Conservation (phyloP, 352 stramenopile species). For the Pythium aristosporum region DNA sequence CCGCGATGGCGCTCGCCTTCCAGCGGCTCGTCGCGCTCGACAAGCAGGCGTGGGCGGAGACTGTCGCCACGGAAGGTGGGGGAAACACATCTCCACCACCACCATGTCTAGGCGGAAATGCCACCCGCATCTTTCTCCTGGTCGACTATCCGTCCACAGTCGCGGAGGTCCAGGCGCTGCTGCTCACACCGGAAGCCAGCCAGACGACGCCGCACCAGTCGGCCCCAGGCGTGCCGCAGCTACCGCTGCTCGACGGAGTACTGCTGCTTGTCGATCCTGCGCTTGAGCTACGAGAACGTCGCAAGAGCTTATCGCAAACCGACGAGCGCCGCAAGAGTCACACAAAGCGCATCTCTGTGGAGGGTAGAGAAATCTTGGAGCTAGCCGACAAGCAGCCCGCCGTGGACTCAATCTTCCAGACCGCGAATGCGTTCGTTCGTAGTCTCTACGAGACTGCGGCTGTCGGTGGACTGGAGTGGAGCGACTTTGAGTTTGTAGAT, state of each 20-base stretch:
- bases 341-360: constrained; percentile 4
- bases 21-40: constrained; percentile 48
- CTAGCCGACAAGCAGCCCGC: constrained; percentile 14
- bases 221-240: constrained; percentile 30
- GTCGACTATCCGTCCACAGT: constrained; percentile 57
- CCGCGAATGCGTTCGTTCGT: constrained; percentile 37
- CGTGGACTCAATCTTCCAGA: constrained; percentile 38
- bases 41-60: constrained; percentile 33
- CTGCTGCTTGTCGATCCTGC: constrained; percentile 42
- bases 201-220: constrained; percentile 9
- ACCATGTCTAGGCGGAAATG: not conserved
- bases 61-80: not conserved
- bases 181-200: constrained; percentile 39
- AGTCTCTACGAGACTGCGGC: constrained; percentile 39
- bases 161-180: constrained; percentile 43
- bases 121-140: constrained; percentile 53
- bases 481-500: constrained; percentile 70
- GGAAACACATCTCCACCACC: too few species aligned
- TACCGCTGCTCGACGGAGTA: constrained; percentile 61
- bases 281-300: constrained; percentile 30
- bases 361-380: not conserved
- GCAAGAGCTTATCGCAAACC: constrained; percentile 30
- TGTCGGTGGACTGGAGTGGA: constrained; percentile 65
- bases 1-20: constrained; percentile 43
- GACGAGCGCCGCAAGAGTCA: constrained; percentile 24